phyloP scores from a whole-genome alignment of 164 flowering plant genomes.

The Kingdonia uniflora region DNA sequence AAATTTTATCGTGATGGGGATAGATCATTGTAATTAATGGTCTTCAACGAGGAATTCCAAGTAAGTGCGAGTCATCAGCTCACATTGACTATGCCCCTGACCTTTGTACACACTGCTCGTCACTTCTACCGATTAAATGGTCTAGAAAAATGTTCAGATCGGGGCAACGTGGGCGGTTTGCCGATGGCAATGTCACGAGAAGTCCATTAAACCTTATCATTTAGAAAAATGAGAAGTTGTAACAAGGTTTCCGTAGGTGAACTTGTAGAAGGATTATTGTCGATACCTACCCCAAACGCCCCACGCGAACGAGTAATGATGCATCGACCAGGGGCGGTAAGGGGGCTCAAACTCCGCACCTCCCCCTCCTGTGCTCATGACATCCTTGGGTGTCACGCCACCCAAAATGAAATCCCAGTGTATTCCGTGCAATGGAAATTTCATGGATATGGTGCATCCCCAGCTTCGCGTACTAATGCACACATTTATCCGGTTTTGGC shows the following conservation, averaged over 20 bases:
- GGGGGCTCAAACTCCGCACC: neutral
- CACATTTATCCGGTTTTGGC: too few species aligned
- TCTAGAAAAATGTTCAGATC: conserved; percentile 1
- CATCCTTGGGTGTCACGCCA: neutral
- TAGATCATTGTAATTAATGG: conserved; percentile 3
- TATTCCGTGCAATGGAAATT: too few species aligned
- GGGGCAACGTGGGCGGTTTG: conserved; percentile 4
- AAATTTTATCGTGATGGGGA: conserved; percentile 2
- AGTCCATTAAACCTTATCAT: too few species aligned
- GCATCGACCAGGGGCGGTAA: neutral
- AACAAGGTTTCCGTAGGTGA: too few species aligned
- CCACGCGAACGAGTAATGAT: neutral
- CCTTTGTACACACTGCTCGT: too few species aligned
- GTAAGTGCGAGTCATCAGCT: conserved; percentile 2
- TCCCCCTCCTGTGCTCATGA: neutral
- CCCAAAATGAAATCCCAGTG: too few species aligned
- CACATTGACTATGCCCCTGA: neutral
- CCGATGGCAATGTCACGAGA: neutral
- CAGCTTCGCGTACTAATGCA: too few species aligned
- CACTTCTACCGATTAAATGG: too few species aligned
- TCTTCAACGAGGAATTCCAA: conserved; percentile 3
- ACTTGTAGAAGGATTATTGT: too few species aligned
- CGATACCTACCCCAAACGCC: too few species aligned
- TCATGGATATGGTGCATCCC: too few species aligned
- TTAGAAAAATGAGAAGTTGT: too few species aligned